A percentile compares a stretch with the other conserved stretches of the same genome.
Conservation (phyloP, 2,329 filamentous ascomycete genomes). For the Xylaria arbuscula region DNA sequence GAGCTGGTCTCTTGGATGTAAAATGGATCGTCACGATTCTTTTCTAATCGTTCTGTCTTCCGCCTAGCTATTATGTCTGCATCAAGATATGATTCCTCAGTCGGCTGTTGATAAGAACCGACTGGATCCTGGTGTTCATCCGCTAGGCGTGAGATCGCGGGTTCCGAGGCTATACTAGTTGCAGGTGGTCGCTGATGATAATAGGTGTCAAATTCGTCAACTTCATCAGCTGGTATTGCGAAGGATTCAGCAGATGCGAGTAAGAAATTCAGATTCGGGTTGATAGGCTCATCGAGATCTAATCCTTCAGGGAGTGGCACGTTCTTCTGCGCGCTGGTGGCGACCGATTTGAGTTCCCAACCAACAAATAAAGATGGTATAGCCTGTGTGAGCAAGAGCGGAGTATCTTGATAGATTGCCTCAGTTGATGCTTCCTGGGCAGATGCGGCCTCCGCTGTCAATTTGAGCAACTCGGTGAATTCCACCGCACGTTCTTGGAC, state of each 20-base stretch:
- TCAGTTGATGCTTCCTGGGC: slow-evolving; percentile 70
- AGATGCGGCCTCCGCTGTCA: slow-evolving; percentile 83
- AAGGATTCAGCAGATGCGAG: slow-evolving; percentile 69
- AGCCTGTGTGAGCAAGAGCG: slow-evolving; percentile 87
- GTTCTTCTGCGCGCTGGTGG: slow-evolving; percentile 82
- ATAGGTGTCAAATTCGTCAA: slow-evolving; percentile 75
- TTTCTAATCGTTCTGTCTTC: slow-evolving; percentile 80
- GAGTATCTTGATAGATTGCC: slow-evolving; percentile 71
- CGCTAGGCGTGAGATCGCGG: slow-evolving; percentile 65
- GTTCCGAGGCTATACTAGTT: slow-evolving; percentile 64
- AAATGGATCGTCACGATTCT: slow-evolving; percentile 93
- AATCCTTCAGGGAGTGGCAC: slow-evolving; percentile 82
- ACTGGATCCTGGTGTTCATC: slow-evolving; percentile 59
- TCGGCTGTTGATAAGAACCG: slow-evolving; percentile 69
- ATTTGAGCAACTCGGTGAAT: slow-evolving; percentile 87
- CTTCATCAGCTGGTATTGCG: slow-evolving; percentile 62
- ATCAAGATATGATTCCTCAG: slow-evolving; percentile 75
- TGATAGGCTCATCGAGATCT: slow-evolving; percentile 84
- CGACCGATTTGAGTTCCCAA: slow-evolving; percentile 92
- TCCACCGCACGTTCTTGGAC: slow-evolving; percentile 96
- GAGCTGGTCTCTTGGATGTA: slow-evolving; percentile 76
- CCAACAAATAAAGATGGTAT: slow-evolving; percentile 89
- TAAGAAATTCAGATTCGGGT: slow-evolving; percentile 75
- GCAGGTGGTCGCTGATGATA: slow-evolving; percentile 68
- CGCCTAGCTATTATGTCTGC: slow-evolving; percentile 78